Evolutionary conservation across 169 alveolate species (phyloP).

Genomic region (Cryptosporidium sp.): DNA sequence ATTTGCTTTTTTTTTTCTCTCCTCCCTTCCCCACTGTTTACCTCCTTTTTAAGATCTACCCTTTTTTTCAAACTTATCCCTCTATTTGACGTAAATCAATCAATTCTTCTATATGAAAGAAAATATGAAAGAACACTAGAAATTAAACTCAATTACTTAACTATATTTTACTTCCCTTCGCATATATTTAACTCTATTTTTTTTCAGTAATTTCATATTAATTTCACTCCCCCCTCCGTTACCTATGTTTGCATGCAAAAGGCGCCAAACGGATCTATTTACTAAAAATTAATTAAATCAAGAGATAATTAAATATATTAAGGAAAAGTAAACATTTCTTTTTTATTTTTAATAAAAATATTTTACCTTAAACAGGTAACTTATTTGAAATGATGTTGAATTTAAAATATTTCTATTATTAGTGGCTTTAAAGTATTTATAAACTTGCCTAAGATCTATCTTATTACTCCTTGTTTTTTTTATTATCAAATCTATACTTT

Average conservation of each 20-base stretch:
- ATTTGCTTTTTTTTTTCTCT: neutral
- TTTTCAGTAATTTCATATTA: neutral
- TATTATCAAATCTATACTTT: too few species aligned
- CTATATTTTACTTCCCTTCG: neutral
- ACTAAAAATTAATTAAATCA: neutral
- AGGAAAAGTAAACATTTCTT: neutral
- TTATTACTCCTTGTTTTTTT: too few species aligned
- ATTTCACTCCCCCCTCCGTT: constrained; percentile 1
- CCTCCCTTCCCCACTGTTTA: neutral
- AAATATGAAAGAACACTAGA: neutral
- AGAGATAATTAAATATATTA: neutral
- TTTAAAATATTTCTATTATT: too few species aligned
- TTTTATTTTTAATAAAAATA: too few species aligned
- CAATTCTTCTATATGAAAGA: neutral
- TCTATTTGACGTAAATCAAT: neutral
- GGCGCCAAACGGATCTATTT: constrained; percentile 15
- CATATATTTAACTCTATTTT: neutral
- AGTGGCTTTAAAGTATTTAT: too few species aligned
- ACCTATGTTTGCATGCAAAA: neutral
- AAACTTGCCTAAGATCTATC: too few species aligned
- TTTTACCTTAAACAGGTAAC: too few species aligned
- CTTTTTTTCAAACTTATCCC: neutral
- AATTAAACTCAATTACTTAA: neutral
- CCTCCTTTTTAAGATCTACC: neutral
- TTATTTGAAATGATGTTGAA: too few species aligned